Conservation (phyloP, 2,329 filamentous ascomycete genomes). For the Claviceps cyperi region DNA sequence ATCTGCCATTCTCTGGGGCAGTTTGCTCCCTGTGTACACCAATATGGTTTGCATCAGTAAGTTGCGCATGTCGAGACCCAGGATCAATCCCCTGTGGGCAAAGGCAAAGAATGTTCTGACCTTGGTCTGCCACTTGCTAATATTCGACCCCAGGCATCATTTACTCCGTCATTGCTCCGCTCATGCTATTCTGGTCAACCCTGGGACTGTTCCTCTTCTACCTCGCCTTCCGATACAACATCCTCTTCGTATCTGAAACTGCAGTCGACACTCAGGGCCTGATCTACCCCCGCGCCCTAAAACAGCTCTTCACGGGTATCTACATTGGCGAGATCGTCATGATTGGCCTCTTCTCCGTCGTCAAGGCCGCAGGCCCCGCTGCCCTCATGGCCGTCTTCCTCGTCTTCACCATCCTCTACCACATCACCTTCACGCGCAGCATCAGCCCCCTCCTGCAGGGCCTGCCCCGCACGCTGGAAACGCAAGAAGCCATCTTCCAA, state of each 20-base stretch:
- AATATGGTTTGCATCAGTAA: constrained; percentile 57
- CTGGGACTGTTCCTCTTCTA: constrained; percentile 69
- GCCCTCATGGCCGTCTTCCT: constrained; percentile 63
- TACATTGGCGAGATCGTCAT: constrained; percentile 71
- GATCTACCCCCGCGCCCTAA: constrained; percentile 74
- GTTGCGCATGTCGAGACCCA: constrained; percentile 7
- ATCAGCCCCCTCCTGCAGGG: constrained; percentile 58
- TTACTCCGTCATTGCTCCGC: constrained; percentile 71
- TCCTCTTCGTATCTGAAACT: constrained; percentile 68
- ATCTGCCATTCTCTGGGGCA: constrained; percentile 61
- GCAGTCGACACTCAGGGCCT: constrained; percentile 78
- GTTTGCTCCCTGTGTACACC: constrained; percentile 59
- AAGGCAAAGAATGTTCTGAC: constrained; percentile 9
- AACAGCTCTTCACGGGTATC: constrained; percentile 70
- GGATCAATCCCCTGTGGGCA: too few species aligned
- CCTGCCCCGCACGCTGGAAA: constrained; percentile 47
- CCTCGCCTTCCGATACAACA: constrained; percentile 72
- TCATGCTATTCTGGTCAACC: constrained; percentile 68
- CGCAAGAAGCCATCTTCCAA: constrained; percentile 27
- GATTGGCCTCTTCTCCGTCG: constrained; percentile 66
- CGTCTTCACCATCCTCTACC: constrained; percentile 62
- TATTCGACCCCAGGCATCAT: constrained; percentile 37
- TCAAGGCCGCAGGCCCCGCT: constrained; percentile 51
- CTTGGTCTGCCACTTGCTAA: background rate
- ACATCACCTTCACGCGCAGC: constrained; percentile 55